Conservation (phyloP, 2,329 filamentous ascomycete genomes). For the Aureobasidium sp. region DNA sequence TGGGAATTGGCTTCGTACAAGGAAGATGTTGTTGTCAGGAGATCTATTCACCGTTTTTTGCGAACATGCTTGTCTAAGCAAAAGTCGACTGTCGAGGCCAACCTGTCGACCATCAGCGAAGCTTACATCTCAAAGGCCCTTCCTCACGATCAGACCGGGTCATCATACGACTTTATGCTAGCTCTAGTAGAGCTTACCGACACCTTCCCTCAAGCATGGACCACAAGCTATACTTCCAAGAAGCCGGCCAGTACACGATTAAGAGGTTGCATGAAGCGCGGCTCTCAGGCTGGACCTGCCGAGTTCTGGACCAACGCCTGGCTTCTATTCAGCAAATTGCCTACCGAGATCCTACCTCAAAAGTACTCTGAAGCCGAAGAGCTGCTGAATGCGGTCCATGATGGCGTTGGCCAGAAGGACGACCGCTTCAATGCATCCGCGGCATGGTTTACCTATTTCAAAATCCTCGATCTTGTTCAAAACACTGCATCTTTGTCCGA, state of each 20-base stretch:
- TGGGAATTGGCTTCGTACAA: conserved; percentile 53
- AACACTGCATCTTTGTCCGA: conserved; percentile 29
- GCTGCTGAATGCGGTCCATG: conserved; percentile 60
- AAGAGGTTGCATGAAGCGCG: conserved; percentile 67
- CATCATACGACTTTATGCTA: conserved; percentile 63
- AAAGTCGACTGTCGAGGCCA: conserved; percentile 28
- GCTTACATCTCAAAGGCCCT: conserved; percentile 70
- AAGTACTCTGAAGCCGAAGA: conserved; percentile 49
- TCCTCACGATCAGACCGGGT: conserved; percentile 64
- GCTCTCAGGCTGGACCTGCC: conserved; percentile 68
- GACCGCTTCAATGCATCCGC: conserved; percentile 62
- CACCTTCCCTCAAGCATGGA: conserved; percentile 66
- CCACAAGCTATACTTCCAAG: conserved; percentile 53
- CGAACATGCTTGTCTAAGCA: conserved; percentile 45
- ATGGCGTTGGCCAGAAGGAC: conserved; percentile 65
- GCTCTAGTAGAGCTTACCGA: conserved; percentile 61
- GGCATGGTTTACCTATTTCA: conserved; percentile 72
- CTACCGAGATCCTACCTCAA: conserved; percentile 48
- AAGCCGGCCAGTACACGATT: conserved; percentile 53
- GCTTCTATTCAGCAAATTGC: conserved; percentile 53
- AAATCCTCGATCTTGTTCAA: conserved; percentile 46
- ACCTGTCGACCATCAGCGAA: conserved; percentile 53
- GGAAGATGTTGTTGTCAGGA: conserved; percentile 50
- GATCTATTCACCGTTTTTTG: conserved; percentile 51
- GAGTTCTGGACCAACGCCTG: conserved; percentile 68